Conservation (phyloP, 2,329 filamentous ascomycete genomes). For the Aspergillus sp. region DNA sequence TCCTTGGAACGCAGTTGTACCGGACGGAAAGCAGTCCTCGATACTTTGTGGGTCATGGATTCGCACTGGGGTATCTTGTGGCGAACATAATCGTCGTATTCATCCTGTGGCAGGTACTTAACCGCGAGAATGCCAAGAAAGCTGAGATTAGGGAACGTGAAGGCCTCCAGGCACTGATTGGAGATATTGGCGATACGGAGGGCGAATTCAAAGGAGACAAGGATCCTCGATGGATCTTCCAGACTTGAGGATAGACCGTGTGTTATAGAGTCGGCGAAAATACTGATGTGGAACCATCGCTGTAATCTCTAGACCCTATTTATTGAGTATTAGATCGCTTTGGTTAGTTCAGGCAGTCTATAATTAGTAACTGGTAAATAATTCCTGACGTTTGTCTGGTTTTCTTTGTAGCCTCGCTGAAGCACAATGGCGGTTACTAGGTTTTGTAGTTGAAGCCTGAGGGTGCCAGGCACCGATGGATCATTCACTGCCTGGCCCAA, state of each 20-base stretch:
- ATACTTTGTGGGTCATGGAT: constrained; percentile 65
- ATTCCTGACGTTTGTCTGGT: background rate
- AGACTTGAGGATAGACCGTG: constrained; percentile 44
- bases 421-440: too few species aligned
- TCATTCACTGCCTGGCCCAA: too few species aligned
- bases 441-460: too few species aligned
- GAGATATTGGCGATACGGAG: constrained; percentile 51
- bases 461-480: too few species aligned
- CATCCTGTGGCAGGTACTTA: constrained; percentile 55
- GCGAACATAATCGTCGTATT: constrained; percentile 57
- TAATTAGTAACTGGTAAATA: background rate
- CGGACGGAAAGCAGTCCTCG: constrained; percentile 59
- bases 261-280: background rate
- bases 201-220: constrained; percentile 61
- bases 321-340: background rate
- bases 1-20: constrained; percentile 70
- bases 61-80: constrained; percentile 64
- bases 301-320: background rate
- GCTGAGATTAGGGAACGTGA: constrained; percentile 46
- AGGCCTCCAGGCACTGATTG: constrained; percentile 28
- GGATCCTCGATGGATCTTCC: constrained; percentile 67
- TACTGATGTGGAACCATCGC: background rate
- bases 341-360: background rate
- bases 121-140: constrained; percentile 58
- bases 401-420: background rate